Evolutionary conservation across 352 stramenopile genomes (phyloP).

Genomic region (Phytophthora colocasiae): DNA sequence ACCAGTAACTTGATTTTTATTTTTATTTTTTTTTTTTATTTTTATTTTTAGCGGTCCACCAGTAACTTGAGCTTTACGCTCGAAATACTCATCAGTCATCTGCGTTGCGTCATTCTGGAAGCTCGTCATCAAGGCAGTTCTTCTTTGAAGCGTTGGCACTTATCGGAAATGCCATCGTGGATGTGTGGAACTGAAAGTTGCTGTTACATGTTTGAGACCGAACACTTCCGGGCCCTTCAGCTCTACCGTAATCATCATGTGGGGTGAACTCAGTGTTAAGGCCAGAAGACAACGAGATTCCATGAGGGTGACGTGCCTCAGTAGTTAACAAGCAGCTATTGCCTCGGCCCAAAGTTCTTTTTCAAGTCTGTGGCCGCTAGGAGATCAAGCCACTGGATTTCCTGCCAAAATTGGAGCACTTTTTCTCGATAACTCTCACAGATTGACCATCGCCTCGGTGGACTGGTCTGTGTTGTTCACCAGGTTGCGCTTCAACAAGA

Average conservation of each 20-base stretch:
- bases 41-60: too few species aligned
- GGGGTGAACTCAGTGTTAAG: background rate
- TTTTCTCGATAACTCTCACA: background rate
- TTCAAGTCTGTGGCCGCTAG: background rate
- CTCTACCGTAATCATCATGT: background rate
- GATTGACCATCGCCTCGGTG: background rate
- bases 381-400: background rate
- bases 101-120: too few species aligned
- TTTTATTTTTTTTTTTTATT: too few species aligned
- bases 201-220: background rate
- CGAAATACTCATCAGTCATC: too few species aligned
- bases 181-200: background rate
- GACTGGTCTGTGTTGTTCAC: background rate
- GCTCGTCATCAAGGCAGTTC: too few species aligned
- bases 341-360: background rate
- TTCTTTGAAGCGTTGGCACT: too few species aligned
- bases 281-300: conserved; percentile 6
- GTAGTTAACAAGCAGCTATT: background rate
- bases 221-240: background rate
- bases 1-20: too few species aligned
- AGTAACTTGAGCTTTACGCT: too few species aligned
- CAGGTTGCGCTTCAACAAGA: conserved; percentile 10
- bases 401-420: background rate
- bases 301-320: conserved; percentile 4
- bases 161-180: too few species aligned